Percentiles rank a stretch among this genome's conserved stretches.
phyloP scores from a whole-genome alignment of 495 filamentous ascomycete species.

The Aspergillus haitiensis region DNA sequence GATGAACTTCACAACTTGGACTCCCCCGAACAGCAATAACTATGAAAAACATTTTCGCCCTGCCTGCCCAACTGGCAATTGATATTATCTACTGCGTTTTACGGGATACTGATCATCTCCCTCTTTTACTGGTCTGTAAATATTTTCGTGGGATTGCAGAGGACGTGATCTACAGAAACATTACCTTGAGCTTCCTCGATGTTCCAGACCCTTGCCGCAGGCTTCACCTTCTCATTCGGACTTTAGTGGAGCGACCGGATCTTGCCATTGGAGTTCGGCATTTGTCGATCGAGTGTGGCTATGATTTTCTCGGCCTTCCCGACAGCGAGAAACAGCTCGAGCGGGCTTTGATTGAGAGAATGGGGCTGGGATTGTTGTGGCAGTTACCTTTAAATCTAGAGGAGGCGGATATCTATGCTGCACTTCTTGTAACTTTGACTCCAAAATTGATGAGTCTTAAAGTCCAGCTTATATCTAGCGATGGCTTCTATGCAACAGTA shows the following conservation, averaged over 20 bases:
- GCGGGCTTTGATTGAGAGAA: background rate
- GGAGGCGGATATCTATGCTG: background rate
- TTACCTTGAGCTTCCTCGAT: background rate
- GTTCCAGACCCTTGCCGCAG: background rate
- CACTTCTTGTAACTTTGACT: background rate
- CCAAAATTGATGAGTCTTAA: background rate
- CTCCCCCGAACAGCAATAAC: background rate
- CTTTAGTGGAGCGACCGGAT: background rate
- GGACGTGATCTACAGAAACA: background rate
- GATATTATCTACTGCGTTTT: background rate
- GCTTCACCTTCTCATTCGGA: background rate
- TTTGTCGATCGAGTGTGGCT: slow-evolving; percentile 1
- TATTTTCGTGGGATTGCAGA: background rate
- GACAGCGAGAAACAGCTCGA: background rate
- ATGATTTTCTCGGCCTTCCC: background rate
- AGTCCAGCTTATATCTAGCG: background rate
- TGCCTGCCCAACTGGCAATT: background rate
- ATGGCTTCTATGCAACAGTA: background rate
- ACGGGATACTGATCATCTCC: background rate
- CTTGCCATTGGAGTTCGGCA: background rate
- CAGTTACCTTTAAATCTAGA: background rate
- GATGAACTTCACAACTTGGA: background rate
- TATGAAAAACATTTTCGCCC: background rate
- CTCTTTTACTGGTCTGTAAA: background rate
- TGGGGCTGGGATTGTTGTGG: background rate